These are phyloP conservation scores for Kwoniella pini DNA, from an alignment of 768 basidiomycete genomes.

Conservation along the genomic window DNA sequence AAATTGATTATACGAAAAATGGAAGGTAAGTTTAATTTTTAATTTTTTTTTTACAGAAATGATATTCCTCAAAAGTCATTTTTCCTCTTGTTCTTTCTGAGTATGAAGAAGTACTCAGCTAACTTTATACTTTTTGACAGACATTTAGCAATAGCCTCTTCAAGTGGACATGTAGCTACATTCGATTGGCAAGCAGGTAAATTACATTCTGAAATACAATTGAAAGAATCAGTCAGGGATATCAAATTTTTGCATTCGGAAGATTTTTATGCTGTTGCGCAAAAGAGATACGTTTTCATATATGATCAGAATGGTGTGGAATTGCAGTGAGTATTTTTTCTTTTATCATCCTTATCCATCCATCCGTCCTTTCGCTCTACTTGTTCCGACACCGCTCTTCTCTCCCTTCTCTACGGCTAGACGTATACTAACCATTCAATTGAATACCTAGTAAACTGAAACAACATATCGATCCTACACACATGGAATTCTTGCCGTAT, in stretches of 20 bases:
- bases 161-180: conserved; percentile 80
- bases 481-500: conserved; percentile 88
- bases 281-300: conserved; percentile 93
- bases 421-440: neutral
- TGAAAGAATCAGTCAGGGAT: conserved; percentile 83
- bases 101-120: too few species aligned
- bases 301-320: conserved; percentile 94
- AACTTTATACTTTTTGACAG: too few species aligned
- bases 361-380: neutral
- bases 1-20: conserved; percentile 82
- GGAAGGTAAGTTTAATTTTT: conserved; percentile 76
- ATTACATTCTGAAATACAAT: conserved; percentile 80
- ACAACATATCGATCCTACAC: conserved; percentile 73
- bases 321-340: conserved; percentile 62
- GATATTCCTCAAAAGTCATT: too few species aligned
- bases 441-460: conserved; percentile 50
- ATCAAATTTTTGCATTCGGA: conserved; percentile 96
- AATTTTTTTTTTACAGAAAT: too few species aligned
- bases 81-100: neutral
- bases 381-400: neutral
- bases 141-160: conserved; percentile 82
- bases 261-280: conserved; percentile 89
- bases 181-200: conserved; percentile 91
- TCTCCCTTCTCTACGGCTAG: too few species aligned
- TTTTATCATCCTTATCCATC: neutral